Percentiles rank a stretch among this genome's conserved stretches.
phyloP scores from a whole-genome alignment of 345 rosid species.

The Passiflora organensis region DNA sequence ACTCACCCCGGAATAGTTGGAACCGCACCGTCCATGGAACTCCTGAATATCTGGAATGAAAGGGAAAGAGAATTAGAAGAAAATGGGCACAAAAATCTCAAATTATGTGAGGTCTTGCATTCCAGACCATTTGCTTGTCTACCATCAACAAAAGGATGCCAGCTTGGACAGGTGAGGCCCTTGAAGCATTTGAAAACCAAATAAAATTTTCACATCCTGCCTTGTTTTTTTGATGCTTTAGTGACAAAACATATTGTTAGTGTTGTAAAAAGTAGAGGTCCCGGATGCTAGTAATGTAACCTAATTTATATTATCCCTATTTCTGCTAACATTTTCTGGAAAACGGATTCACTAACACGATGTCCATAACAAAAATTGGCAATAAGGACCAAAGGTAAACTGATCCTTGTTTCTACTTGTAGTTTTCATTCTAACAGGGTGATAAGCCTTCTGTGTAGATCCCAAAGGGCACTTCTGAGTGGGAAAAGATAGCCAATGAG shows the following conservation, averaged over 20 bases:
- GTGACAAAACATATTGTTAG: neutral
- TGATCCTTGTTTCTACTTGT: too few species aligned
- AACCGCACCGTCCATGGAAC: constrained; percentile 82
- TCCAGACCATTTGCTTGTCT: constrained; percentile 70
- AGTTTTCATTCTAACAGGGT: constrained; percentile 15
- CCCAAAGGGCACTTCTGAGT: constrained; percentile 50
- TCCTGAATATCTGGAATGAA: constrained; percentile 68
- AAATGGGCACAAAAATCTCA: constrained; percentile 39
- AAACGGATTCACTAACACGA: too few species aligned
- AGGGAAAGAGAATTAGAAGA: constrained; percentile 74
- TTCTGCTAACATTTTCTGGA: too few species aligned
- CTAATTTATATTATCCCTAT: neutral
- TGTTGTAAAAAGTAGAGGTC: too few species aligned
- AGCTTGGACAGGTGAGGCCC: constrained; percentile 55
- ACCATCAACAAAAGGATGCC: constrained; percentile 68
- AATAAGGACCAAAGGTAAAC: too few species aligned
- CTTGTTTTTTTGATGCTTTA: neutral
- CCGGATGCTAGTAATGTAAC: constrained; percentile 1
- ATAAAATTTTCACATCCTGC: neutral
- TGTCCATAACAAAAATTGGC: too few species aligned
- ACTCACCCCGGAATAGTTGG: constrained; percentile 86
- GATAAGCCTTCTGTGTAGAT: constrained; percentile 40
- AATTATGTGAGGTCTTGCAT: constrained; percentile 79
- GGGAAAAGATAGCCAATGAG: constrained; percentile 69
- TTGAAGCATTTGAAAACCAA: neutral